phyloP scores from a whole-genome alignment of 2,329 filamentous ascomycete genomes.

The Ophiostoma quercus region DNA sequence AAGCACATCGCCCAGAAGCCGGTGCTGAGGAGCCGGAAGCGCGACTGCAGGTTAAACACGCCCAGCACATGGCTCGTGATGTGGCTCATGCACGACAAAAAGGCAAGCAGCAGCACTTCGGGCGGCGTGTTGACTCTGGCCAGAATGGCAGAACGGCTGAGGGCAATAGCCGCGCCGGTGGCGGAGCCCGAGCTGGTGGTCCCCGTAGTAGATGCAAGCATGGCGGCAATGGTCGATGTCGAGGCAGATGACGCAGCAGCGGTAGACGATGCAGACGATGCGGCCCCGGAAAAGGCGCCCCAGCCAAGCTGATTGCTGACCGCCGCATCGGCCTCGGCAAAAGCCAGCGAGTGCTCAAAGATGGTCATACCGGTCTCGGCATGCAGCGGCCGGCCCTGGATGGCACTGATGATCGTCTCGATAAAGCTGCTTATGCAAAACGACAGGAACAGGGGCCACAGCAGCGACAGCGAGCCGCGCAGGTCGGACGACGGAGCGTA shows the following conservation, averaged over 20 bases:
- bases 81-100: conserved; percentile 86
- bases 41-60: conserved; percentile 71
- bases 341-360: conserved; percentile 92
- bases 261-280: neutral
- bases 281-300: conserved; percentile 46
- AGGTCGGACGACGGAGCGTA: conserved; percentile 50
- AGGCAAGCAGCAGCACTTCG: conserved; percentile 77
- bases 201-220: conserved; percentile 32
- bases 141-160: conserved; percentile 63
- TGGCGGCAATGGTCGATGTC: conserved; percentile 29
- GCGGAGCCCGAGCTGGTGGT: conserved; percentile 22
- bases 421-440: conserved; percentile 75
- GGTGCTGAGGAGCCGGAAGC: conserved; percentile 77
- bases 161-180: conserved; percentile 41
- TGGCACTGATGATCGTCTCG: conserved; percentile 79
- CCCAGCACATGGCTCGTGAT: conserved; percentile 78
- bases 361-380: conserved; percentile 93
- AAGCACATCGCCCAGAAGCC: conserved; percentile 87
- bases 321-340: conserved; percentile 88
- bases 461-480: conserved; percentile 69
- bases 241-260: neutral
- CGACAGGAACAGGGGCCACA: conserved; percentile 71
- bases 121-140: conserved; percentile 80
- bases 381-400: conserved; percentile 73
- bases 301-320: conserved; percentile 75